phyloP scores from a whole-genome alignment of 1,139 yeast genomes.

The Hemisphaericaspora xylanilytica region DNA sequence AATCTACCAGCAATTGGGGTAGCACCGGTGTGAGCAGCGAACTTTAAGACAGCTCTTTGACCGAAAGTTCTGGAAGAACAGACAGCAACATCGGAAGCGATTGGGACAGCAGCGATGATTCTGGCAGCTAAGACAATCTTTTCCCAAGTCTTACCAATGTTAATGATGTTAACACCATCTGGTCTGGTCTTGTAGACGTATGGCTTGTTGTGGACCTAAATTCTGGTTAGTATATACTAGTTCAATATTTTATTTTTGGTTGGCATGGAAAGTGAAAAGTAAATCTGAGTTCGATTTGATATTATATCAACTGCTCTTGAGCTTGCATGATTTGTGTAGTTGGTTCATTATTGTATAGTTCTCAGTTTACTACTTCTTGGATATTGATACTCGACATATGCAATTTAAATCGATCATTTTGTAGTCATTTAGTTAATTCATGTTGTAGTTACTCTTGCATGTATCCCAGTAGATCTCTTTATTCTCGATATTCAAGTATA shows the following conservation, averaged over 20 bases:
- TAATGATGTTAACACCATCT: slow-evolving; percentile 98
- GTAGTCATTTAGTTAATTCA: too few species aligned
- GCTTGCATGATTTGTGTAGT: too few species aligned
- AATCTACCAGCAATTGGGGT: slow-evolving; percentile 99
- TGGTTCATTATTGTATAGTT: background rate
- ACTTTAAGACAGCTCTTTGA: slow-evolving; percentile 99
- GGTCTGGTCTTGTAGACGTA: slow-evolving; percentile 99
- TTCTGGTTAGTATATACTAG: slow-evolving; percentile 34
- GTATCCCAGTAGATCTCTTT: background rate
- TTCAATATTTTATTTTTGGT: background rate
- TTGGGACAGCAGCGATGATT: slow-evolving; percentile 99
- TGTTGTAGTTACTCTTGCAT: too few species aligned
- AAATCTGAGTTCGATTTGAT: too few species aligned
- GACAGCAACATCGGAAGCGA: slow-evolving; percentile 97
- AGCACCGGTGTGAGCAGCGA: slow-evolving; percentile 99
- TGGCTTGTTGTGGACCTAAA: slow-evolving; percentile 95
- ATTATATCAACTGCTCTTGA: too few species aligned
- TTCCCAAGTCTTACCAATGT: slow-evolving; percentile 99
- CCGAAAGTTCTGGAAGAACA: slow-evolving; percentile 99
- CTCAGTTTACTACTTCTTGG: background rate
- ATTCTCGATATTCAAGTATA: too few species aligned
- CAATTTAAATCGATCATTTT: too few species aligned
- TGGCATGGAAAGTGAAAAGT: background rate
- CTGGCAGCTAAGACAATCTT: slow-evolving; percentile 99
- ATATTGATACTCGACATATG: background rate